Base-by-base conservation (phyloP, 169 alveolate species). In the Plasmodium adleri region DNA sequence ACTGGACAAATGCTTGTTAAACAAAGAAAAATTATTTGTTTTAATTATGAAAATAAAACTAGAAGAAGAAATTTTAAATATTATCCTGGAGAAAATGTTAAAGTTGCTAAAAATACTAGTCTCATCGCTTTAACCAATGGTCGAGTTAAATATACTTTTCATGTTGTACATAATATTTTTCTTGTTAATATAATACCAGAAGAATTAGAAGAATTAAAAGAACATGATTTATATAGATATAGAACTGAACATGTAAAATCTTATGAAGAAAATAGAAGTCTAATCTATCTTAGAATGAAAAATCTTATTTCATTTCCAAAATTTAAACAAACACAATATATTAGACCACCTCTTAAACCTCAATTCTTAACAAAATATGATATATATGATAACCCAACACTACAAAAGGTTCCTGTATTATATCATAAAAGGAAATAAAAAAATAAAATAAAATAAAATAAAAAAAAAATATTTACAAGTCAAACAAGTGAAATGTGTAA, bases 171-270 rank as follows among this genome's bases (percentile, higher is more conserved):
- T 74, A 91, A 95, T 73, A 93, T 94, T 8, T 75, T 93, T 56
- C 87, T 95, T 56, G 96, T 94, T 32, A 96, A 96, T 87, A 97
- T 96, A 24, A 76, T 96, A n/a, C 97, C 97, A 17, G 97, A 94
- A 75, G 94, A 87, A 22, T 86, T 95, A 26, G 98, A 94, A 49
- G 97, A 95, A 76, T 89, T 95, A 24, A 86, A 93, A 47, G 92
- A 95, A 64, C 96, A 92, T 0, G 98, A 95, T 63, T 78, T 95
- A 49, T 95, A 97, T 97, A 71, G 98, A 20, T 96, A 96, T 78
- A 88, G 98, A 15, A 96, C 97, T 1, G 98, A 96, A 80, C 97
- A 95, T 80, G 97, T 96, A 3, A 71, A 91, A 13, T 72, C 95
- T 59, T 67, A 93, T 52, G 97, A 96, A 88, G 98, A 96, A 90